Base-by-base conservation (phyloP, 2,329 filamentous ascomycete species). In the Ceratocystis albifundus region DNA sequence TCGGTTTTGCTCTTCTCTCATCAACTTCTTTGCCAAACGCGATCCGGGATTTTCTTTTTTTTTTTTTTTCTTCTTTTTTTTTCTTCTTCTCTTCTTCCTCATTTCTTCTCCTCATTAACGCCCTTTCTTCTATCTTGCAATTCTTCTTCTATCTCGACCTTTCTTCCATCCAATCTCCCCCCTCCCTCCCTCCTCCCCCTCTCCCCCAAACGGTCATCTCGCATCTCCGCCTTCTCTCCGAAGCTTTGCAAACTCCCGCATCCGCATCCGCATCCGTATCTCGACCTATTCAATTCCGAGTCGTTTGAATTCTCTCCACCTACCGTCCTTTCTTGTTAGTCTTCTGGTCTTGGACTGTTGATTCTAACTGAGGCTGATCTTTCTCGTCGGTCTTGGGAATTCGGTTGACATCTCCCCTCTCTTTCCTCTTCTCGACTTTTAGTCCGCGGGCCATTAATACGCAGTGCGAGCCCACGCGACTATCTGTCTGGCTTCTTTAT, bases 391-490 rank as follows among this genome's bases (percentile, higher is more conserved):
- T 36, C 36, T 8, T 36, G 36, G 36, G 36, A 36, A 36, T 36
- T 36, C 36, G 36, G 12, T 36, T 36, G 36, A 12, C 36, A 36
- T 36, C 36, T 36, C 10, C 36, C 36, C 36, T 10, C 36, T 30
- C 53, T 41, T 45, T 44, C 32, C 36, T 65, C 44, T 65, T 62
- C 63, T 69, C 57, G 64, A 68, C 66, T 62, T 66, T 68, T 66
- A 68, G 66, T 68, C 63, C 61, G 61, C 66, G 64, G 64, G 66
- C 61, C 61, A 48, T 68, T 66, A 66, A 68, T 68, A 68, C 66
- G 66, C 66, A 68, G 66, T 65, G 66, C 66, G 63, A 68, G 66
- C 71, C 72, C 72, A 71, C 70, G 72, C 71, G 67, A 69, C 69
- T 68, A 70, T 68, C 67, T 69, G 73, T 65, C 61, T n/a, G 57